A percentile compares a stretch with the other conserved stretches of the same genome.
phyloP scores from a whole-genome alignment of 139 green algal genomes.

The Coccomyxa sp. region DNA sequence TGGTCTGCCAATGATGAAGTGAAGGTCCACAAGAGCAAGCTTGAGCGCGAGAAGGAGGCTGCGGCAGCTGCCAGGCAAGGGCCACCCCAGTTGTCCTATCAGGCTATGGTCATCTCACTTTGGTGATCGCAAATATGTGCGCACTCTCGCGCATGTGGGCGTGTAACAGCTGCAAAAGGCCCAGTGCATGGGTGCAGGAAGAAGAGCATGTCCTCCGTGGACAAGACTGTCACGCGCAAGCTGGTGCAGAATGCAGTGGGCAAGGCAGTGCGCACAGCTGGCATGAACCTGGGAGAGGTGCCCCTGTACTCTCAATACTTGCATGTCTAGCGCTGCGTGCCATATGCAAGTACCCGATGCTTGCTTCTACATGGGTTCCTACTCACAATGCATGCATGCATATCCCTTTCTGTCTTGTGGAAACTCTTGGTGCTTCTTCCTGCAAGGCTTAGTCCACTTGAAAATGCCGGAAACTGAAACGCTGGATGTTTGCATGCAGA shows the following conservation, averaged over 20 bases:
- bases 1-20: background rate
- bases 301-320: background rate
- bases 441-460: too few relatives aligned
- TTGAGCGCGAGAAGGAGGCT: slow-evolving; percentile 20
- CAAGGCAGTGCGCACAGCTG: slow-evolving; percentile 11
- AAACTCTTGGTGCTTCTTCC: too few relatives aligned
- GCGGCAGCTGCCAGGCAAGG: slow-evolving; percentile 8
- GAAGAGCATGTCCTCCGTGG: background rate
- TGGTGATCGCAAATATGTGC: too few relatives aligned
- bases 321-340: background rate
- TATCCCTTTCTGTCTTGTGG: too few relatives aligned
- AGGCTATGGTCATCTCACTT: too few relatives aligned
- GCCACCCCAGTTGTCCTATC: too few relatives aligned
- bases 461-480: too few relatives aligned
- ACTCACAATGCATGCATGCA: too few relatives aligned
- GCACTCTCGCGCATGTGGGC: too few relatives aligned
- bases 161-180: too few relatives aligned
- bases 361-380: background rate
- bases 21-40: slow-evolving; percentile 26
- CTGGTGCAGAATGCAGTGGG: slow-evolving; percentile 2
- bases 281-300: slow-evolving; percentile 15
- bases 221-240: slow-evolving; percentile 7
- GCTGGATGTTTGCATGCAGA: slow-evolving; percentile 13
- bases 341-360: background rate
- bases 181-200: slow-evolving; percentile 3